These are phyloP conservation scores for Scytalidium sp. DNA, from an alignment of 2,329 filamentous ascomycete species.

Conservation along the genomic window DNA sequence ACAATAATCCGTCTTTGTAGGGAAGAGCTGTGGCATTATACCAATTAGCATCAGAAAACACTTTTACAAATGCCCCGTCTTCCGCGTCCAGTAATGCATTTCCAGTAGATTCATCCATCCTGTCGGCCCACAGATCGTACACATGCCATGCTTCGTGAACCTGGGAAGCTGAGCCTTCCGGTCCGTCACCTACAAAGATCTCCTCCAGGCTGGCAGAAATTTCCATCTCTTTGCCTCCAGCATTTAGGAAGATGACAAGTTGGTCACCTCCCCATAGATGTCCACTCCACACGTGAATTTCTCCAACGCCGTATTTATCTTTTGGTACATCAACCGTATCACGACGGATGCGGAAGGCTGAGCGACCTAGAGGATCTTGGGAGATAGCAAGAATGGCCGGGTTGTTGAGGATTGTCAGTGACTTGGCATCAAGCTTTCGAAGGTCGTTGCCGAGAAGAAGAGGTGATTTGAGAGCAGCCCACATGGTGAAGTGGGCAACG, in stretches of 20 bases:
- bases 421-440: slow-evolving; percentile 22
- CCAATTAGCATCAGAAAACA: slow-evolving; percentile 18
- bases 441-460: slow-evolving; percentile 13
- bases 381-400: slow-evolving; percentile 10
- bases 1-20: slow-evolving; percentile 40
- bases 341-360: slow-evolving; percentile 30
- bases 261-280: slow-evolving; percentile 31
- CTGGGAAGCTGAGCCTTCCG: slow-evolving; percentile 34
- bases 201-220: slow-evolving; percentile 46
- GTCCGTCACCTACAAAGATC: slow-evolving; percentile 44
- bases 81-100: slow-evolving; percentile 36
- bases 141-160: slow-evolving; percentile 41
- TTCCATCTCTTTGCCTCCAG: slow-evolving; percentile 33
- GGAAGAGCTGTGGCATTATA: slow-evolving; percentile 44
- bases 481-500: slow-evolving; percentile 8
- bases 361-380: slow-evolving; percentile 30
- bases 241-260: slow-evolving; percentile 44
- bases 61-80: slow-evolving; percentile 7
- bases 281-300: slow-evolving; percentile 46
- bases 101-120: slow-evolving; percentile 42
- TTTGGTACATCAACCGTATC: slow-evolving; percentile 37
- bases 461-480: slow-evolving; percentile 21
- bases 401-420: slow-evolving; percentile 18
- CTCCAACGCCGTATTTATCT: slow-evolving; percentile 35
- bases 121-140: slow-evolving; percentile 48